These are phyloP conservation scores for Xanthoparmelia taractica DNA, from an alignment of 495 filamentous ascomycete genomes.

Conservation along the genomic window DNA sequence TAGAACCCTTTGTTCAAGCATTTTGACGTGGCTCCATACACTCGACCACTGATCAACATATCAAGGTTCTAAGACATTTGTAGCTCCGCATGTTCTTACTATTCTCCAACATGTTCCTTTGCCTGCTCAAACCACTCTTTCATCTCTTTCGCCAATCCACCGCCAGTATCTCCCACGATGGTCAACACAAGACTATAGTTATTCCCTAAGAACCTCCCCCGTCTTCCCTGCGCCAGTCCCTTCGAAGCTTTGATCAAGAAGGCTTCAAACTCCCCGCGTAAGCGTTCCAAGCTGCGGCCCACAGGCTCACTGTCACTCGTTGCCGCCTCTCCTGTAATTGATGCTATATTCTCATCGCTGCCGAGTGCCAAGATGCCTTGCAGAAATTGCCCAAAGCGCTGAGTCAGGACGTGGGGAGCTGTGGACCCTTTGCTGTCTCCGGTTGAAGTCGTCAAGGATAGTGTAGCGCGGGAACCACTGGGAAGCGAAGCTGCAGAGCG, in stretches of 20 bases:
- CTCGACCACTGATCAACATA: neutral
- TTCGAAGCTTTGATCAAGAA: constrained; percentile 64
- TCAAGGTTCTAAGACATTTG: neutral
- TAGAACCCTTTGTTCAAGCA: neutral
- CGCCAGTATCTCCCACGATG: constrained; percentile 50
- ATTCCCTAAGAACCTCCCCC: constrained; percentile 83
- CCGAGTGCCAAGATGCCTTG: constrained; percentile 77
- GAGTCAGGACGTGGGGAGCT: constrained; percentile 84
- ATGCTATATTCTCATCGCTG: constrained; percentile 43
- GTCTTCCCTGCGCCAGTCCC: constrained; percentile 65
- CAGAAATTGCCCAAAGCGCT: constrained; percentile 83
- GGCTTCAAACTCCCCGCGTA: constrained; percentile 69
- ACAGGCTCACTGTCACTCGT: constrained; percentile 92
- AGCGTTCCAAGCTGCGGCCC: constrained; percentile 62
- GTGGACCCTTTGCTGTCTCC: constrained; percentile 60
- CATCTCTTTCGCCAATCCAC: constrained; percentile 21
- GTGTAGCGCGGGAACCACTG: constrained; percentile 45
- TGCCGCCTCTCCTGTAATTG: constrained; percentile 8
- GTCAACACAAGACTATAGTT: constrained; percentile 90
- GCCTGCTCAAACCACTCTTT: constrained; percentile 25
- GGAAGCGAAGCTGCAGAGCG: constrained; percentile 38
- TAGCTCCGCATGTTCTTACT: constrained; percentile 1
- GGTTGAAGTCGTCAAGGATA: constrained; percentile 50
- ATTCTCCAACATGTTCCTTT: constrained; percentile 21
- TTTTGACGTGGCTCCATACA: neutral